These are phyloP conservation scores for Karstenula rhodostoma DNA, from an alignment of 2,329 filamentous ascomycete species.

Conservation along the genomic window DNA sequence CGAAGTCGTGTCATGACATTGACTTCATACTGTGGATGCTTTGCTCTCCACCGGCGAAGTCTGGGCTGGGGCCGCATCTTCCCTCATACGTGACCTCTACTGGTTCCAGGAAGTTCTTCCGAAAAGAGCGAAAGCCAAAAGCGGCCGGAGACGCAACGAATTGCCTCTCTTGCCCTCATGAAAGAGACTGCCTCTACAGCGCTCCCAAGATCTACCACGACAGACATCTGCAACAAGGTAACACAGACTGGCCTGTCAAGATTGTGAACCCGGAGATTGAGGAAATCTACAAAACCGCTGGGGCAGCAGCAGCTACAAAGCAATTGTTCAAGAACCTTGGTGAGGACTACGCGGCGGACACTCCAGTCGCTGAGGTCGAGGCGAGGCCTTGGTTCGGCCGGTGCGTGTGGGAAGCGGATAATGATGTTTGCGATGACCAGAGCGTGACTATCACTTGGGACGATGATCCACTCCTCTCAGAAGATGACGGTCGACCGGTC, in stretches of 20 bases:
- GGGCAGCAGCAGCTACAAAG: constrained; percentile 59
- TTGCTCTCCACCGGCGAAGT: constrained; percentile 69
- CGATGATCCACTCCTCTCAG: constrained; percentile 63
- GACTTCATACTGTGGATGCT: constrained; percentile 93
- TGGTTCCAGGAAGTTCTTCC: constrained; percentile 81
- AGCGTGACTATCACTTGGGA: constrained; percentile 89
- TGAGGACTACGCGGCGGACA: constrained; percentile 67
- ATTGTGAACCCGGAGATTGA: constrained; percentile 95
- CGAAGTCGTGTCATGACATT: constrained; percentile 96
- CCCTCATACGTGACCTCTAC: constrained; percentile 78
- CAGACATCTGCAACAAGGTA: constrained; percentile 69
- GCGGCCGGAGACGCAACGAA: constrained; percentile 82
- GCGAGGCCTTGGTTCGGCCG: constrained; percentile 78
- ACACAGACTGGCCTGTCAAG: constrained; percentile 81
- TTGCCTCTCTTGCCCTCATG: constrained; percentile 80
- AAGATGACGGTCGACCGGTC: constrained; percentile 23
- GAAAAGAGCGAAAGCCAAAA: constrained; percentile 75
- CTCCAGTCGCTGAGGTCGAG: constrained; percentile 57
- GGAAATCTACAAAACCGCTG: constrained; percentile 64
- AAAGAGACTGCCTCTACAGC: constrained; percentile 82
- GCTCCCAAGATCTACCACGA: constrained; percentile 84
- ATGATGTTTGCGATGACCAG: constrained; percentile 93
- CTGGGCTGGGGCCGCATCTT: constrained; percentile 67
- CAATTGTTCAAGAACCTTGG: constrained; percentile 58
- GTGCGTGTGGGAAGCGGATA: constrained; percentile 94